These are phyloP conservation scores for Rhodotorula taiwanensis DNA, from an alignment of 768 basidiomycete species.

Conservation along the genomic window DNA sequence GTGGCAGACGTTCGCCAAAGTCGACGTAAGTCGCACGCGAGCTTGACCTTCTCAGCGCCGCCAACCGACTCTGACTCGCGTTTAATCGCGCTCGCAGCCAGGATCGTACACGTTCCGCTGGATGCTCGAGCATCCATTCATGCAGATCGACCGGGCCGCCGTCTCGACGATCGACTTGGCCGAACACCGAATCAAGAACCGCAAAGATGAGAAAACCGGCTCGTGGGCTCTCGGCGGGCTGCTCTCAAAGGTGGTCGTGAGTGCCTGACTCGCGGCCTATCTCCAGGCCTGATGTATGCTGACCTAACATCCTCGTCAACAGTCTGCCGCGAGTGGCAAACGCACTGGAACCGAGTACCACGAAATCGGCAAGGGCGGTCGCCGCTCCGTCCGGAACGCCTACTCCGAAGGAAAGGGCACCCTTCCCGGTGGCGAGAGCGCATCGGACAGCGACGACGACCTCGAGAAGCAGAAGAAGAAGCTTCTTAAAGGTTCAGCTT, in stretches of 20 bases:
- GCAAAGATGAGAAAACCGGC: not conserved
- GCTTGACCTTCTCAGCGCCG: not conserved
- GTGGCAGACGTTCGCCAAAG: not conserved
- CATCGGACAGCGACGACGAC: slow-evolving; percentile 1
- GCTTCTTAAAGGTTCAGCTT: not conserved
- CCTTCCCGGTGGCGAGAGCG: not conserved
- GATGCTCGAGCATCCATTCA: slow-evolving; percentile 12
- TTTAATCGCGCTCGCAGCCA: not conserved
- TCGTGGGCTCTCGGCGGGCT: not conserved
- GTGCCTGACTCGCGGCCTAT: not conserved
- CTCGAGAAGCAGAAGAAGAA: not conserved
- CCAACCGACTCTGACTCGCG: no score
- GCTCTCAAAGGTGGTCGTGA: not conserved
- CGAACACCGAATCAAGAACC: slow-evolving; percentile 1
- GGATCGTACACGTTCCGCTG: not conserved
- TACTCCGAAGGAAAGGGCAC: not conserved
- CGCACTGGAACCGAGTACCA: no score
- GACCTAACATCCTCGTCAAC: no score
- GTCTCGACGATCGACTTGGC: slow-evolving; percentile 13
- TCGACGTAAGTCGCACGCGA: slow-evolving; percentile 5
- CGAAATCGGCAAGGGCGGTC: no score
- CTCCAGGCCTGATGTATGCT: no score
- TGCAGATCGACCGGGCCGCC: slow-evolving; percentile 6
- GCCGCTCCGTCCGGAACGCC: no score
- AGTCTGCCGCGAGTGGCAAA: no score